Percentiles rank a stretch among this genome's conserved stretches.
Conservation (phyloP, 2,329 filamentous ascomycete genomes). For the Diaporthe sp. region DNA sequence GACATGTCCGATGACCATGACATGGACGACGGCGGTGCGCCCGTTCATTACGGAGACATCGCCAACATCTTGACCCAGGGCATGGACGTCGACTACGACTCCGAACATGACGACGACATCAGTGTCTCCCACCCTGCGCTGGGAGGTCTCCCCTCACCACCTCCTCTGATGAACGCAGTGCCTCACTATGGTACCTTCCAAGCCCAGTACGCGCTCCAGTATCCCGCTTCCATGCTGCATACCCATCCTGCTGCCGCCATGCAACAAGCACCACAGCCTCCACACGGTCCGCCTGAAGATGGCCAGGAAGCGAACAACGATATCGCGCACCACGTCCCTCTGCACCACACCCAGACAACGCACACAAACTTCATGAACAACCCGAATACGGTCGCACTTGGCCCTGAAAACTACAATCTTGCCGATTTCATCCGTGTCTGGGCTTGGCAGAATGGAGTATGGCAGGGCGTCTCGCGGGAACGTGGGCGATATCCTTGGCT, state of each 20-base stretch:
- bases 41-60: constrained; percentile 43
- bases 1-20: constrained; percentile 45
- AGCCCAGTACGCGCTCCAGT: constrained; percentile 17
- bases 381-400: constrained; percentile 53
- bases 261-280: constrained; percentile 29
- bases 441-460: constrained; percentile 53
- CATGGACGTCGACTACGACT: constrained; percentile 44
- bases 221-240: not conserved
- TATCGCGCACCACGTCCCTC: constrained; percentile 21
- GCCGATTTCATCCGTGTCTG: constrained; percentile 65
- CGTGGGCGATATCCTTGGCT: constrained; percentile 51
- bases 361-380: constrained; percentile 52
- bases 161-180: constrained; percentile 29
- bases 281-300: constrained; percentile 6
- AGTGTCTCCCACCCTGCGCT: constrained; percentile 17
- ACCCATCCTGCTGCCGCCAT: not conserved
- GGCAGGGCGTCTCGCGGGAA: constrained; percentile 45
- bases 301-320: constrained; percentile 17
- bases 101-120: constrained; percentile 29
- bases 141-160: not conserved
- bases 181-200: constrained; percentile 24
- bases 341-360: constrained; percentile 30
- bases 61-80: constrained; percentile 43
- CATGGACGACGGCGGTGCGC: constrained; percentile 44
- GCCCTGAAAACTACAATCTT: constrained; percentile 64